phyloP scores from a whole-genome alignment of 2,329 filamentous ascomycete genomes.

The Phyllosticta citribraziliensis region DNA sequence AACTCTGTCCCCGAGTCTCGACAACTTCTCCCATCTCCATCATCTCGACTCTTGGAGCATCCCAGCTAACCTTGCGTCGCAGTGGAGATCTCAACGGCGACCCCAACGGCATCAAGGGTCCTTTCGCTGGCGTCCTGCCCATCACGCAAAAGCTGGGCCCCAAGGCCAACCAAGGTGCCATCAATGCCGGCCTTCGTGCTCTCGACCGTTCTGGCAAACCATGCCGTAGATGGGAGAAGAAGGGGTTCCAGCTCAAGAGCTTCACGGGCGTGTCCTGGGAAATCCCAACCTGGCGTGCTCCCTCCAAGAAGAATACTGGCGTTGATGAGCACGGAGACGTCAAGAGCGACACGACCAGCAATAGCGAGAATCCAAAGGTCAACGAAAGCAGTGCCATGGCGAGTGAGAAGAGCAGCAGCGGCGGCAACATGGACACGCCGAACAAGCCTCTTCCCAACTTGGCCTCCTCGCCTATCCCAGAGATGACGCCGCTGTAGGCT shows the following conservation, averaged over 20 bases:
- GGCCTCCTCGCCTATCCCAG: conserved; percentile 4
- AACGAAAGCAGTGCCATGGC: conserved; percentile 48
- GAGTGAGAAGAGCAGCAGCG: conserved; percentile 52
- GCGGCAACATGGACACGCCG: conserved; percentile 32
- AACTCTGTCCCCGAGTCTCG: neutral
- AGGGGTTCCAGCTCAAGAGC: conserved; percentile 75
- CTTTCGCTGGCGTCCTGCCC: conserved; percentile 34
- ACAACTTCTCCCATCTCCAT: neutral
- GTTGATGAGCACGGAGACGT: conserved; percentile 50
- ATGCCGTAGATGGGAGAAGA: conserved; percentile 83
- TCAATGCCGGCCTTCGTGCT: conserved; percentile 90
- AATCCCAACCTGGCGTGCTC: conserved; percentile 72
- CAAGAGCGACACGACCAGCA: conserved; percentile 45
- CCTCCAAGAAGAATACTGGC: conserved; percentile 40
- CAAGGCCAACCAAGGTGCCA: conserved; percentile 92
- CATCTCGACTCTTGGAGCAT: conserved; percentile 19
- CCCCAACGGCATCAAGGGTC: conserved; percentile 23
- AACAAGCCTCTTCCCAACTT: conserved; percentile 1
- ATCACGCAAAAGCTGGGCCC: conserved; percentile 73
- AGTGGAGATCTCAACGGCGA: conserved; percentile 43
- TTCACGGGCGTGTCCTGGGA: conserved; percentile 85
- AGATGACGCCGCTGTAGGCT: conserved; percentile 9
- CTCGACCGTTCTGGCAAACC: conserved; percentile 88
- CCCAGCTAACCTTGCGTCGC: neutral
- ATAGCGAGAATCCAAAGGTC: conserved; percentile 48